Base-by-base conservation (phyloP, 1,284 basidiomycete species). In the Chiua sp. region DNA sequence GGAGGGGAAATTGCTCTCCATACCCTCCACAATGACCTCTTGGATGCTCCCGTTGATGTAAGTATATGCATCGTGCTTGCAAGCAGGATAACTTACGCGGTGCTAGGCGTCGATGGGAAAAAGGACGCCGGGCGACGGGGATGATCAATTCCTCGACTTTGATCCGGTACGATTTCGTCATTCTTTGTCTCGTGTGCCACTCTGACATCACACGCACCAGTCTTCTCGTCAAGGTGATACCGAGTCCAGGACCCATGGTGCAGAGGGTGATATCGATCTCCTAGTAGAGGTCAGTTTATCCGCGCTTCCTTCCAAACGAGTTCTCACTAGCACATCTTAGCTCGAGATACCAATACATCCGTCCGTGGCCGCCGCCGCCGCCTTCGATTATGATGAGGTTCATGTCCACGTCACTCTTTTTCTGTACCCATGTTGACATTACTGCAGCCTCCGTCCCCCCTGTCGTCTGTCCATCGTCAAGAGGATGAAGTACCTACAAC, bases 1-100 rank as follows among this genome's bases (percentile, higher is more conserved):
- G 61, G 6, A 35, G 39, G n/a, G 18, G 66, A 57, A 42, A 47
- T 65, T n/a, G n/a, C n/a, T n/a, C n/a, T n/a, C n/a, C 18, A 61
- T 49, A 4, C n/a, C n/a, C 12, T 66, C 11, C 44, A 47, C 8
- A 23, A 33, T 16, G 30, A 32, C 30, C 61, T 65, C 54, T 22
- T n/a, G n/a, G n/a, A 44, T 65, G 22, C 47, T 66, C 11, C 57
- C 18, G 4, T 39, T 7, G 37, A 39, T 7, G 37, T 18, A 18
- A 39, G 37, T 39, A 18, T 12, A 18, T 7, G 37, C 8, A 12
- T 39, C 7, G 37, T 16, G 3, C 8, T 12, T 39, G 16, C 37
- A 7, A 18, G 37, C 13, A 7, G 37, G 16, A 6, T 18, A 39
- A 18, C 11, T 39, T 18, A 39, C 12, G 4, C 16, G 16, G 5